Evolutionary conservation across 495 filamentous ascomycete genomes (phyloP).

Genomic region (Clavariopsis aquatica): DNA sequence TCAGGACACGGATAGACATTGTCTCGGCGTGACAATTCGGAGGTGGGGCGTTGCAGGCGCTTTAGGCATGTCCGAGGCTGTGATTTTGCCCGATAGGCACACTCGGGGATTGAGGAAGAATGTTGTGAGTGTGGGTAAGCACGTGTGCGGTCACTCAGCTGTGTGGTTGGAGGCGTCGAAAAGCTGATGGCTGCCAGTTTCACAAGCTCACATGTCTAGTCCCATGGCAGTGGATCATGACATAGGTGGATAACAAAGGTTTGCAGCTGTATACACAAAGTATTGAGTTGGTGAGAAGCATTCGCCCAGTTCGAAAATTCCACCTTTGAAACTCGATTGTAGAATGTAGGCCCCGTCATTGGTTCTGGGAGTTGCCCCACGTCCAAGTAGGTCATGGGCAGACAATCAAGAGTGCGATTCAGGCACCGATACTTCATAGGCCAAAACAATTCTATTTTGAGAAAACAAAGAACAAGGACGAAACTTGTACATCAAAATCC

Average conservation of each 20-base stretch:
- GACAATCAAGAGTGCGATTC: conserved; percentile 2
- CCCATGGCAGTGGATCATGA: neutral
- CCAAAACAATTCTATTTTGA: conserved; percentile 8
- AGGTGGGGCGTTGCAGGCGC: neutral
- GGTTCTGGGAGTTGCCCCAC: neutral
- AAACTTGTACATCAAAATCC: neutral
- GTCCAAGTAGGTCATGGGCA: neutral
- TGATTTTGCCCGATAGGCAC: neutral
- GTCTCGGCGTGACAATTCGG: conserved; percentile 8
- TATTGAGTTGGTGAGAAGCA: neutral
- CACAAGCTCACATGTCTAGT: neutral
- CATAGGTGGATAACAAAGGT: neutral
- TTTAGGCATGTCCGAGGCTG: conserved; percentile 19
- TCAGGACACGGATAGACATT: conserved; percentile 61
- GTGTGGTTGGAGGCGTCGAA: neutral
- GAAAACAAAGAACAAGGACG: neutral
- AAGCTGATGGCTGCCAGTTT: neutral
- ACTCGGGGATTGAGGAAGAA: neutral
- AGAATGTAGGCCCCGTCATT: neutral
- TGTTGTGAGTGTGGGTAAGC: conserved; percentile 3
- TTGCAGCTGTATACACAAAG: neutral
- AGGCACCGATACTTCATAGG: conserved; percentile 17
- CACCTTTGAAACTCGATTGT: neutral
- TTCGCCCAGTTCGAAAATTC: neutral
- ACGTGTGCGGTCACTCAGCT: conserved; percentile 1